phyloP scores from a whole-genome alignment of 2,329 filamentous ascomycete species.

The Cercospora zeae-maydis region DNA sequence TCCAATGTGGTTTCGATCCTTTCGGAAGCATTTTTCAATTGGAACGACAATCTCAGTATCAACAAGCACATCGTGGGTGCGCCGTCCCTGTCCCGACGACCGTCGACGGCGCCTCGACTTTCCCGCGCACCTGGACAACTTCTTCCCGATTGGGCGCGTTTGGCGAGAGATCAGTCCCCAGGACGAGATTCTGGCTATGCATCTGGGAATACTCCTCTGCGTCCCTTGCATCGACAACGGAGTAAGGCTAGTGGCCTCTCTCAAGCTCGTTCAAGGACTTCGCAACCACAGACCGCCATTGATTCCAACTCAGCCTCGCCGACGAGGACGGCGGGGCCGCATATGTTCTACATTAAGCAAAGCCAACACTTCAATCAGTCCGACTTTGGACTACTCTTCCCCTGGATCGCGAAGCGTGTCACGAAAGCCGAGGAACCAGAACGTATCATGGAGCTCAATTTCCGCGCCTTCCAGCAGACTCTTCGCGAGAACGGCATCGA shows the following conservation, averaged over 20 bases:
- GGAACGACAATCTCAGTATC: slow-evolving; percentile 66
- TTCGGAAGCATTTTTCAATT: slow-evolving; percentile 74
- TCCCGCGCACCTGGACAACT: slow-evolving; percentile 29
- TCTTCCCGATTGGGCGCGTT: slow-evolving; percentile 31
- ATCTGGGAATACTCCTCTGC: slow-evolving; percentile 26
- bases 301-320: slow-evolving; percentile 3
- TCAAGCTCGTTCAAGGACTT: slow-evolving; percentile 13
- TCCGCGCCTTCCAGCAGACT: slow-evolving; percentile 76
- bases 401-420: slow-evolving; percentile 55
- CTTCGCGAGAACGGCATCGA: slow-evolving; percentile 47
- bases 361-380: slow-evolving; percentile 80
- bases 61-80: slow-evolving; percentile 61
- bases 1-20: slow-evolving; percentile 65
- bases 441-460: slow-evolving; percentile 76
- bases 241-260: slow-evolving; percentile 28
- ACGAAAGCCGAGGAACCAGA: slow-evolving; percentile 64
- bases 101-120: slow-evolving; percentile 29
- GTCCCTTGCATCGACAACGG: slow-evolving; percentile 23
- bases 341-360: slow-evolving; percentile 69
- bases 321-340: slow-evolving; percentile 44
- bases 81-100: slow-evolving; percentile 28
- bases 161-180: slow-evolving; percentile 30
- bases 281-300: not conserved
- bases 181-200: slow-evolving; percentile 35
- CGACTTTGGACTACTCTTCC: slow-evolving; percentile 80